These are phyloP conservation scores for Anisogramma anomala DNA, from an alignment of 2,329 filamentous ascomycete species.

Conservation along the genomic window DNA sequence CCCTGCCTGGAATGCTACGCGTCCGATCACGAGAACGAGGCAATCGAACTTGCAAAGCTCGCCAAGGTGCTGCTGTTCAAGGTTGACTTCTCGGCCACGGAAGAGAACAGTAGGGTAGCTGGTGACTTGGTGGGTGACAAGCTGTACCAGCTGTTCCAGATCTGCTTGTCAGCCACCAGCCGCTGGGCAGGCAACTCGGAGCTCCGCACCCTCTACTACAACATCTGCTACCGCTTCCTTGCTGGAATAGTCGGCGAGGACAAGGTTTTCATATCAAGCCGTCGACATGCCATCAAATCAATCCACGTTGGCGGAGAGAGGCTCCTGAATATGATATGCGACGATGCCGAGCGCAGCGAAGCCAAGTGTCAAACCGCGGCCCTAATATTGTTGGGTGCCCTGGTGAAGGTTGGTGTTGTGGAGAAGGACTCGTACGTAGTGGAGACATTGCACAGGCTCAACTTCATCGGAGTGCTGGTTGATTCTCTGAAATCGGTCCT, in stretches of 20 bases:
- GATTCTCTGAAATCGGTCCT: constrained; percentile 75
- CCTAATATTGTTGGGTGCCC: constrained; percentile 66
- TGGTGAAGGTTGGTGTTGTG: constrained; percentile 61
- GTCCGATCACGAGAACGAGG: constrained; percentile 55
- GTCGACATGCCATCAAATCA: constrained; percentile 58
- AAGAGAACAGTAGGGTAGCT: constrained; percentile 35
- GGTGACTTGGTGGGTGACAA: constrained; percentile 77
- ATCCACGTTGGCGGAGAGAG: constrained; percentile 59
- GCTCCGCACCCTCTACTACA: constrained; percentile 77
- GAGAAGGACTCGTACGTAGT: constrained; percentile 66
- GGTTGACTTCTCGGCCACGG: constrained; percentile 45
- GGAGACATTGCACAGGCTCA: constrained; percentile 69
- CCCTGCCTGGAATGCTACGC: constrained; percentile 76
- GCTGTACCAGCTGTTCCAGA: constrained; percentile 81
- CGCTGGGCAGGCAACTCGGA: constrained; percentile 58
- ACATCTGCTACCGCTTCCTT: constrained; percentile 80
- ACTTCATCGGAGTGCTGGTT: constrained; percentile 82
- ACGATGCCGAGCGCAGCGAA: constrained; percentile 82
- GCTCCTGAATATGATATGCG: constrained; percentile 76
- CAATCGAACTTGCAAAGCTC: constrained; percentile 66
- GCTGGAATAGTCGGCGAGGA: constrained; percentile 52
- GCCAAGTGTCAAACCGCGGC: constrained; percentile 74
- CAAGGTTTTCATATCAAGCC: constrained; percentile 33
- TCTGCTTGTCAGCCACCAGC: constrained; percentile 68
- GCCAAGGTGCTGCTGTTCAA: constrained; percentile 61